phyloP scores from a whole-genome alignment of 345 rosid genomes.

The Acer negundo region DNA sequence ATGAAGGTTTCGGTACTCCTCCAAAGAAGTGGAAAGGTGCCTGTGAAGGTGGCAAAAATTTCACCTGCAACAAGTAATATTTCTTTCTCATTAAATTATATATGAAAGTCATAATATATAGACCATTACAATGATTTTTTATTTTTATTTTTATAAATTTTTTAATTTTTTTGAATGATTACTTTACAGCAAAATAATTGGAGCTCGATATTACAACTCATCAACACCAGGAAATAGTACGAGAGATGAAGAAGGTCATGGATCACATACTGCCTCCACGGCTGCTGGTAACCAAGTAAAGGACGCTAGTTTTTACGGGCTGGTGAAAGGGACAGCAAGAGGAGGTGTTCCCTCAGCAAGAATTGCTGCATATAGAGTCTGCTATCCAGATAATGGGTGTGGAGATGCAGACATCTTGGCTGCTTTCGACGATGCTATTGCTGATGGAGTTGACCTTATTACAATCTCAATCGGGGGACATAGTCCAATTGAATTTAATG shows the following conservation, averaged over 20 bases:
- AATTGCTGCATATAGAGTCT: conserved; percentile 52
- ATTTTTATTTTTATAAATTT: too few species aligned
- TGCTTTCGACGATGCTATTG: conserved; percentile 67
- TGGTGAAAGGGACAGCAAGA: conserved; percentile 54
- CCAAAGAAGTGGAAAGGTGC: conserved; percentile 53
- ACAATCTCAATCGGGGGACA: conserved; percentile 22
- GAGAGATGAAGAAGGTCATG: conserved; percentile 42
- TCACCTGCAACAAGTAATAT: conserved; percentile 61
- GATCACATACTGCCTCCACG: conserved; percentile 67
- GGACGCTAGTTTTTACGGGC: conserved; percentile 41
- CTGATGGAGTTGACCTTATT: conserved; percentile 59
- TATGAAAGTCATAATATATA: not conserved
- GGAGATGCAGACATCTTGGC: conserved; percentile 8
- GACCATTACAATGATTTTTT: not conserved
- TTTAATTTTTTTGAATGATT: not conserved
- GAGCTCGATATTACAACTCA: conserved; percentile 36
- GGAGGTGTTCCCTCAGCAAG: conserved; percentile 70
- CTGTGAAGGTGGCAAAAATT: conserved; percentile 38
- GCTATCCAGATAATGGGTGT: not conserved
- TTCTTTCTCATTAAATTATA: too few species aligned
- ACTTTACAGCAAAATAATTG: conserved; percentile 44
- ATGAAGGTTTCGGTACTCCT: conserved; percentile 50
- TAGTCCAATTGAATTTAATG: rapidly evolving
- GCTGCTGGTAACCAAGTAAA: conserved; percentile 57
- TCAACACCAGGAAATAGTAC: not conserved